Evolutionary conservation across 2,329 filamentous ascomycete species (phyloP).

Genomic region (Davidsoniella virescens): DNA sequence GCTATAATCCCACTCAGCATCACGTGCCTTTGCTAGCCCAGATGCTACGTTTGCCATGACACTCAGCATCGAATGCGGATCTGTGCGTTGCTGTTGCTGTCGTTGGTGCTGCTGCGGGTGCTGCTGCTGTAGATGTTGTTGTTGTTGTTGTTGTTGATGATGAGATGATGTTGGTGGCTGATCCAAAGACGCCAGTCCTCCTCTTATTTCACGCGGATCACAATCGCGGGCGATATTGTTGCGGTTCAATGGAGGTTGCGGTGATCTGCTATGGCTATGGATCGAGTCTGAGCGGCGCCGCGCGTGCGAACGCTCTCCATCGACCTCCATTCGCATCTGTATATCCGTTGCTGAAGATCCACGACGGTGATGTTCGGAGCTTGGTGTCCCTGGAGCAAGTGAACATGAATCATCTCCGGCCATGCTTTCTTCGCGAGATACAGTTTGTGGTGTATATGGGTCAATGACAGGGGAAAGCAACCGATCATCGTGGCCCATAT

Average conservation of each 20-base stretch:
- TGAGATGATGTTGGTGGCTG: too few relatives aligned
- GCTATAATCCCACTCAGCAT: background rate
- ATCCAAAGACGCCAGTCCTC: too few relatives aligned
- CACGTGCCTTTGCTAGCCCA: background rate
- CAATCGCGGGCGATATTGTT: background rate
- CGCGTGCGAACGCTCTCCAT: background rate
- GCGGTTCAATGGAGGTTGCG: slow-evolving; percentile 7
- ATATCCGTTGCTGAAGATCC: slow-evolving; percentile 1
- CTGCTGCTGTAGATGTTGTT: background rate
- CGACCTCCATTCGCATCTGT: slow-evolving; percentile 11
- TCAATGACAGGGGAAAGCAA: slow-evolving; percentile 10
- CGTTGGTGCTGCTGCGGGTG: background rate
- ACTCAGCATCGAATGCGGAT: slow-evolving; percentile 5
- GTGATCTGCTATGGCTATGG: slow-evolving; percentile 8
- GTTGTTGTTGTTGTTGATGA: background rate
- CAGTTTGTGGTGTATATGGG: slow-evolving; percentile 8
- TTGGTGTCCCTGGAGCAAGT: slow-evolving; percentile 8
- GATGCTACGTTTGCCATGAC: slow-evolving; percentile 11
- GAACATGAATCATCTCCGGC: slow-evolving; percentile 11
- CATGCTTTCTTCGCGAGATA: slow-evolving; percentile 10
- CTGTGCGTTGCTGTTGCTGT: background rate
- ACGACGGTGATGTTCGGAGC: slow-evolving; percentile 9
- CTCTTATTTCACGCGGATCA: too few relatives aligned
- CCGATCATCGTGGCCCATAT: slow-evolving; percentile 9
- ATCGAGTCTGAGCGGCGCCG: slow-evolving; percentile 4